phyloP scores from a whole-genome alignment of 352 stramenopile species.

The Pythium oligandrum region DNA sequence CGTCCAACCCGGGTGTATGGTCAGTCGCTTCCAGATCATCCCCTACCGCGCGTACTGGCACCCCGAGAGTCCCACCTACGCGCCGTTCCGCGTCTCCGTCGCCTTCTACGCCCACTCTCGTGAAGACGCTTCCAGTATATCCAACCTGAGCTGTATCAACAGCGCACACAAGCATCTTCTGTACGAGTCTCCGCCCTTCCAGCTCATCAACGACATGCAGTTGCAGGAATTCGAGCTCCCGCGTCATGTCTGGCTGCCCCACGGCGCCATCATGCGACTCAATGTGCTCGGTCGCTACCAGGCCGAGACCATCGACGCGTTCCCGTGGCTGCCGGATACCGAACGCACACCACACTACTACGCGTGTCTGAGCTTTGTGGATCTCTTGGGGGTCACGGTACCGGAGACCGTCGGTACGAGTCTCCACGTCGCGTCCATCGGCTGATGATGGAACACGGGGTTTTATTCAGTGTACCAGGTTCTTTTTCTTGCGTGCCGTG shows the following conservation, averaged over 20 bases:
- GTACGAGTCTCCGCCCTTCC: slow-evolving; percentile 54
- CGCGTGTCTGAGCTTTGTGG: slow-evolving; percentile 66
- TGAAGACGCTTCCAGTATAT: slow-evolving; percentile 4
- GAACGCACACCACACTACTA: slow-evolving; percentile 44
- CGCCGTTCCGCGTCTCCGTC: slow-evolving; percentile 49
- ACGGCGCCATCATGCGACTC: slow-evolving; percentile 40
- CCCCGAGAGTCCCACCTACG: slow-evolving; percentile 65
- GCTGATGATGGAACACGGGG: not conserved
- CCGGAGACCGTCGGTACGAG: not conserved
- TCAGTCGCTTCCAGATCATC: slow-evolving; percentile 47
- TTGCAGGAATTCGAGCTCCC: slow-evolving; percentile 56
- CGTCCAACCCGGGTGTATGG: slow-evolving; percentile 33
- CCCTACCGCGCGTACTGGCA: slow-evolving; percentile 80
- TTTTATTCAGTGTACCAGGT: not conserved
- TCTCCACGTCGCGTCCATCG: not conserved
- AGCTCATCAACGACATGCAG: slow-evolving; percentile 61
- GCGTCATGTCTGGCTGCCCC: slow-evolving; percentile 33
- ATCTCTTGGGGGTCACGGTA: slow-evolving; percentile 6
- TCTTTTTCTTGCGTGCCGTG: too few species aligned
- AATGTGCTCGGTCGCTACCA: slow-evolving; percentile 59
- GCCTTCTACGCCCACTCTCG: slow-evolving; percentile 25
- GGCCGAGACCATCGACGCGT: slow-evolving; percentile 40
- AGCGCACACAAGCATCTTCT: slow-evolving; percentile 8
- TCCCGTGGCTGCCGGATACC: slow-evolving; percentile 34
- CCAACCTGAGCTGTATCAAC: too few species aligned